Conservation (phyloP, 1,139 yeast species). For the Scheffersomyces segobiensis region DNA sequence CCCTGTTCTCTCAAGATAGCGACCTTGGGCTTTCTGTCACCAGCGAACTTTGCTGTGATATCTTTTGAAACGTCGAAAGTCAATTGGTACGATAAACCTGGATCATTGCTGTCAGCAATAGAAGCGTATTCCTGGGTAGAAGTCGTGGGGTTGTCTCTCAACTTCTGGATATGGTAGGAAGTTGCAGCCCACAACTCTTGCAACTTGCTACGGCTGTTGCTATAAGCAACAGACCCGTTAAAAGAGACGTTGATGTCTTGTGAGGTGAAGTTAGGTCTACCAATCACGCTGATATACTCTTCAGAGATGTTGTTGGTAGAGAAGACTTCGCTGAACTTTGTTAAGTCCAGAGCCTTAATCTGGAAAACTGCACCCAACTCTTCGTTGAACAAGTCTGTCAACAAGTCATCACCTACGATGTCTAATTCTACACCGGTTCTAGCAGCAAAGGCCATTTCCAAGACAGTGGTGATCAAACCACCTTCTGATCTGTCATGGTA, state of each 20-base stretch:
- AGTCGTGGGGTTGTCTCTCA: conserved; percentile 91
- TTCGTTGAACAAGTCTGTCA: conserved; percentile 77
- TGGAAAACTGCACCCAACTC: conserved; percentile 98
- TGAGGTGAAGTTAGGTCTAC: conserved; percentile 55
- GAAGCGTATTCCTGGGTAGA: conserved; percentile 83
- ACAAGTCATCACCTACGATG: conserved; percentile 28
- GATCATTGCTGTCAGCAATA: conserved; percentile 79
- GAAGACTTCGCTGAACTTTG: conserved; percentile 56
- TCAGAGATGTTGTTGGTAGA: conserved; percentile 55
- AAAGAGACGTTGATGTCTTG: conserved; percentile 54
- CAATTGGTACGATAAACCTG: conserved; percentile 83
- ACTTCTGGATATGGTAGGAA: conserved; percentile 83
- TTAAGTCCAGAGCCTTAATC: conserved; percentile 54
- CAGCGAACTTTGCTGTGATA: conserved; percentile 30
- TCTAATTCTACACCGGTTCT: conserved; percentile 68
- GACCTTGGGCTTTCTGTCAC: conserved; percentile 72
- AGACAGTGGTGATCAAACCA: conserved; percentile 80
- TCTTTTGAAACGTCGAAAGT: conserved; percentile 47
- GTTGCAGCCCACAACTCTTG: conserved; percentile 89
- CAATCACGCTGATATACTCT: conserved; percentile 61
- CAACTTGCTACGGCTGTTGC: conserved; percentile 63
- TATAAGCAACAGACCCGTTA: conserved; percentile 49
- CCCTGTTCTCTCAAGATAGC: conserved; percentile 99
- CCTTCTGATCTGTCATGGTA: conserved; percentile 98
- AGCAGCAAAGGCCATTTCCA: conserved; percentile 98